Conservation (phyloP, 148 eudicot genomes). For the Rhododendron molle region DNA sequence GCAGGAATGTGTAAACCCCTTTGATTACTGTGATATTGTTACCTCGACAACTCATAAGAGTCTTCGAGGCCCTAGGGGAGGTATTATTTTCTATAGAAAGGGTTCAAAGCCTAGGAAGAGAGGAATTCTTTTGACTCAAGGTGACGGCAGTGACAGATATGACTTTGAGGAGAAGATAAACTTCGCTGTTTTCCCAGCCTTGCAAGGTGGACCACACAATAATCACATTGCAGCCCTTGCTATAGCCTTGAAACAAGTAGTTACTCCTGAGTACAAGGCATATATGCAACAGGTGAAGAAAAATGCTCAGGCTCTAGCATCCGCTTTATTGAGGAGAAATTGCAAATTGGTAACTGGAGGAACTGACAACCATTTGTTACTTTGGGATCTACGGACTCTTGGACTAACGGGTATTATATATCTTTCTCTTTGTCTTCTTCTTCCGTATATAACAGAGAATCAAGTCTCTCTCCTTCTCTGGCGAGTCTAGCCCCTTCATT, state of each 20-base stretch:
- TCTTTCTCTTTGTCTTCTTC: background rate
- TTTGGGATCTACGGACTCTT: slow-evolving; percentile 89
- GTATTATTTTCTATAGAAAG: slow-evolving; percentile 45
- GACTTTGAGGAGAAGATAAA: slow-evolving; percentile 95
- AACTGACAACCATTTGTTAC: slow-evolving; percentile 89
- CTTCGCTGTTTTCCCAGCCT: slow-evolving; percentile 88
- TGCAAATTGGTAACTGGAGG: slow-evolving; percentile 90
- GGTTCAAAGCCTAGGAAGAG: slow-evolving; percentile 15
- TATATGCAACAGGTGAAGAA: slow-evolving; percentile 93
- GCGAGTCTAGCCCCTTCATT: background rate
- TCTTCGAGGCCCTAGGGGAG: slow-evolving; percentile 22
- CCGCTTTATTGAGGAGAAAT: slow-evolving; percentile 59
- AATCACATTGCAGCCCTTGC: slow-evolving; percentile 98
- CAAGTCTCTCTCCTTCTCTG: background rate
- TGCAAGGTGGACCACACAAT: slow-evolving; percentile 99
- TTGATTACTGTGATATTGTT: slow-evolving; percentile 13
- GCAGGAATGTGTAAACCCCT: slow-evolving; percentile 57
- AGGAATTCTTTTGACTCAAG: slow-evolving; percentile 35
- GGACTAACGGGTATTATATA: slow-evolving; percentile 61
- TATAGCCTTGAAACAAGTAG: slow-evolving; percentile 84
- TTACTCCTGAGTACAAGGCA: slow-evolving; percentile 74
- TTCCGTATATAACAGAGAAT: background rate
- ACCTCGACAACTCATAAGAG: slow-evolving; percentile 28
- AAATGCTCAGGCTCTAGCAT: slow-evolving; percentile 79
- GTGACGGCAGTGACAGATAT: slow-evolving; percentile 65